Base-by-base conservation (phyloP, 306 rosid genomes). In the Acacia melanoxylon region DNA sequence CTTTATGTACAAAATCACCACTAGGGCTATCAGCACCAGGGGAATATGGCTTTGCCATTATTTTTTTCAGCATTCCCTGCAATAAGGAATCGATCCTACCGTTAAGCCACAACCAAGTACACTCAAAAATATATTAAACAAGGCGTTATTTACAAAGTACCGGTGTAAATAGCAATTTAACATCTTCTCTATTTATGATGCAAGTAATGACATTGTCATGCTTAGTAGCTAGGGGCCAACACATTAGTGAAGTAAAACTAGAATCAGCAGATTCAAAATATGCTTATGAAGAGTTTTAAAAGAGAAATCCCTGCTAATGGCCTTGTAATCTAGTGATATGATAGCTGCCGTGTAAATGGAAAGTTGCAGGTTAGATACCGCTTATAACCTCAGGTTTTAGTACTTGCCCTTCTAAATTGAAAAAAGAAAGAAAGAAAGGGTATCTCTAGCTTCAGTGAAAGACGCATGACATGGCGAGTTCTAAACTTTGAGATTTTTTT, bases 1-100 rank as follows among this genome's bases (percentile, higher is more conserved):
- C 98, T 71, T 89, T 94, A 3, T 83, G 84, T 48, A 78, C 72
- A 46, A 82, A 70, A 77, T 89, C 95, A 80, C 79, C 79, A 54
- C 81, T 76, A 35, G 86, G 19, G 65, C 86, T 84, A 52, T 93
- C 93, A 42, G 83, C 86, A 83, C 77, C 71, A n/a, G 99, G 97
- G 68, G 98, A 86, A 82, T 95, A 95, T 69, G 99, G 99, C 83
- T 89, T 89, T 49, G 90, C 86, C 79, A 89, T 89, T 84, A 83
- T 85, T 75, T 79, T 89, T 82, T 79, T 88, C 61, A 65, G 46
- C 63, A 71, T 51, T 71, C 81, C 92, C 99, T 95, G 82, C 85
- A 87, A 44, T 10, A 82, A 80, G 10, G 20, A 79, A 67, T 37
- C 68, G 45, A 61, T 71, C 78, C 66, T 7, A 22, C 58, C 52